These are phyloP conservation scores for Pseudisothecium myosuroides DNA, from an alignment of 225 moss, liverwort and hornwort species.

Conservation along the genomic window DNA sequence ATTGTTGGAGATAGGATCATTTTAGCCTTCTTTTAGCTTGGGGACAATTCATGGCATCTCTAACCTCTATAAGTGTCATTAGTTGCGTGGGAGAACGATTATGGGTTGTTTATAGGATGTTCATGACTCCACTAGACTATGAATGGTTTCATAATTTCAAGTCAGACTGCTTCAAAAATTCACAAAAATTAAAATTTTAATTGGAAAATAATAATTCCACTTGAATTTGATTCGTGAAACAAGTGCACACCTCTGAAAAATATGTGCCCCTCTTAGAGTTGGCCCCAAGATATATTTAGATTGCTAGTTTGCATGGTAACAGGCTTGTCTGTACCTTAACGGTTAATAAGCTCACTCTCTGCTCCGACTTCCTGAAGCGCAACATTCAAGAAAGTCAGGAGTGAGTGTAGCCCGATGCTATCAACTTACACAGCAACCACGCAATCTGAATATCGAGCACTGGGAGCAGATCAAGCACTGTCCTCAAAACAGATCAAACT, in stretches of 20 bases:
- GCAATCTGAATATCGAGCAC: not conserved
- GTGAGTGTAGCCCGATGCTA: not conserved
- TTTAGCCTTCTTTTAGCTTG: too few species aligned
- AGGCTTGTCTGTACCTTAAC: too few species aligned
- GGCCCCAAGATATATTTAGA: not conserved
- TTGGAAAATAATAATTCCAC: not conserved
- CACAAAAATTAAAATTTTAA: not conserved
- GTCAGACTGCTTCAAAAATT: not conserved
- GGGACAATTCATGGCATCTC: rapidly evolving
- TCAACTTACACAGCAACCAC: not conserved
- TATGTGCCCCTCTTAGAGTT: too few species aligned
- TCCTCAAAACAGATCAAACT: not conserved
- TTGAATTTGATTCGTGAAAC: too few species aligned
- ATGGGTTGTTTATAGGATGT: too few species aligned
- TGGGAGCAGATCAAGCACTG: not conserved
- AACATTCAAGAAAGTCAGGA: not conserved
- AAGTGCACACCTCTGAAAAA: too few species aligned
- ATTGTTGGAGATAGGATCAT: too few species aligned
- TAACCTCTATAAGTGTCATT: too few species aligned
- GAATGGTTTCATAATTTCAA: not conserved
- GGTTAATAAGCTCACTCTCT: not conserved
- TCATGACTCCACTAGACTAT: too few species aligned
- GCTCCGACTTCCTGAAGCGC: not conserved
- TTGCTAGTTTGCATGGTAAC: not conserved
- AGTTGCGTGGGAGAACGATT: rapidly evolving